A percentile compares a stretch with the other conserved stretches of the same genome.
Evolutionary conservation across 2,329 filamentous ascomycete species (phyloP).

Genomic region (Neonectria punicea): DNA sequence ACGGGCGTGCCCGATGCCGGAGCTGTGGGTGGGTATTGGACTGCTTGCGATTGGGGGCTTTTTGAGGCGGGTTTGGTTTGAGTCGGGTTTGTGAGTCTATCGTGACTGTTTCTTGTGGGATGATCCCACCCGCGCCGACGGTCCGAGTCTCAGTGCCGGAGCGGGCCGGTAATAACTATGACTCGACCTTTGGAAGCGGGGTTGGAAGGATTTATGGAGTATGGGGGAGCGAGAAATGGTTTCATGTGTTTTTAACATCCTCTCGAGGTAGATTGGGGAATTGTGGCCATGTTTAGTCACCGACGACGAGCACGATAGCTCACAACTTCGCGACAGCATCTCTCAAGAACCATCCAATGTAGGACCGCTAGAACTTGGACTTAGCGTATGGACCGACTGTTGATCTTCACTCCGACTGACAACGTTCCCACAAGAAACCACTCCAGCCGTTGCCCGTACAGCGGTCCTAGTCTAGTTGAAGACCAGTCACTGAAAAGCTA

Average conservation of each 20-base stretch:
- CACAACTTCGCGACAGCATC: background rate
- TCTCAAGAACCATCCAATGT: background rate
- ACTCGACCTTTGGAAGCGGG: background rate
- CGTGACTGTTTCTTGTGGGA: background rate
- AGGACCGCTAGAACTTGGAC: background rate
- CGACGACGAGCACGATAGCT: background rate
- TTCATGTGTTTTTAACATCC: background rate
- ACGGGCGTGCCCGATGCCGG: background rate
- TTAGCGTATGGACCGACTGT: too few relatives aligned
- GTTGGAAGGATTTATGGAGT: background rate
- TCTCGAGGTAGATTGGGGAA: background rate
- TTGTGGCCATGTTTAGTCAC: background rate
- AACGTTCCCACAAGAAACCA: too few relatives aligned
- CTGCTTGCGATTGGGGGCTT: background rate
- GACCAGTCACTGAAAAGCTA: too few relatives aligned
- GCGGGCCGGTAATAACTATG: background rate
- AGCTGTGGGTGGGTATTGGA: background rate
- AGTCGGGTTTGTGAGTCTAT: background rate
- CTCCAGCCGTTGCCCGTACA: too few relatives aligned
- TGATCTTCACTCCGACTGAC: too few relatives aligned
- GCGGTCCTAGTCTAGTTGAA: background rate
- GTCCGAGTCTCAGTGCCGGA: background rate
- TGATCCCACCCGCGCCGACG: background rate
- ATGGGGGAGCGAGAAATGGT: background rate
- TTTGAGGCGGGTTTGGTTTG: background rate